Percentiles rank a stretch among this genome's conserved stretches.
Conservation (phyloP, 169 alveolate species). For the Eimeria maxima region DNA sequence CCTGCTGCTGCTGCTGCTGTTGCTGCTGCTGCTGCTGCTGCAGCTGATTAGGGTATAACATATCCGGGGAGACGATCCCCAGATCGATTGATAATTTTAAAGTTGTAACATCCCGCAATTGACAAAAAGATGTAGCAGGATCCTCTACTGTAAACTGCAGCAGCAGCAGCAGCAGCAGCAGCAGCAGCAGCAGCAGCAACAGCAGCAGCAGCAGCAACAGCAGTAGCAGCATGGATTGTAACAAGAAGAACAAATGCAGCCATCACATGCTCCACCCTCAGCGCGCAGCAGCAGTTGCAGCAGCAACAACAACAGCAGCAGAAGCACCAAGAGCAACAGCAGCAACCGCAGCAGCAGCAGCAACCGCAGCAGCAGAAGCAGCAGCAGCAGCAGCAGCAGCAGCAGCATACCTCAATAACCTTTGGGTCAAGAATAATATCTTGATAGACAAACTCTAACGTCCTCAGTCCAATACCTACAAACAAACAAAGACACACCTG, state of each 20-base stretch:
- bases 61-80: too few relatives aligned
- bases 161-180: conserved; percentile 43
- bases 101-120: conserved; percentile 47
- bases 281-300: too few relatives aligned
- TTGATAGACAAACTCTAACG: conserved; percentile 64
- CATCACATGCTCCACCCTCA: too few relatives aligned
- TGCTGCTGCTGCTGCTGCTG: not conserved
- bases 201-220: conserved; percentile 51
- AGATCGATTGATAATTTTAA: conserved; percentile 43
- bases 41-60: conserved; percentile 11
- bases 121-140: conserved; percentile 65
- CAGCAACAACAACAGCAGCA: not conserved
- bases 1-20: conserved; percentile 46
- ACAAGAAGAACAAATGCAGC: not conserved
- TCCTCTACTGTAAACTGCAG: conserved; percentile 5
- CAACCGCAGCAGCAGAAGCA: conserved; percentile 20
- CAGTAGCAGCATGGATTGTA: not conserved
- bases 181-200: conserved; percentile 29
- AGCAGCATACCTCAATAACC: conserved; percentile 59
- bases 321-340: not conserved
- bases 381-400: conserved; percentile 42
- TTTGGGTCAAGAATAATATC: conserved; percentile 68
- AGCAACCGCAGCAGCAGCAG: conserved; percentile 65
- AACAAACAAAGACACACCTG: not conserved
- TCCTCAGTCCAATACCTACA: conserved; percentile 48